These are phyloP conservation scores for Phytophthora europaea DNA, from an alignment of 352 stramenopile genomes.

Conservation along the genomic window DNA sequence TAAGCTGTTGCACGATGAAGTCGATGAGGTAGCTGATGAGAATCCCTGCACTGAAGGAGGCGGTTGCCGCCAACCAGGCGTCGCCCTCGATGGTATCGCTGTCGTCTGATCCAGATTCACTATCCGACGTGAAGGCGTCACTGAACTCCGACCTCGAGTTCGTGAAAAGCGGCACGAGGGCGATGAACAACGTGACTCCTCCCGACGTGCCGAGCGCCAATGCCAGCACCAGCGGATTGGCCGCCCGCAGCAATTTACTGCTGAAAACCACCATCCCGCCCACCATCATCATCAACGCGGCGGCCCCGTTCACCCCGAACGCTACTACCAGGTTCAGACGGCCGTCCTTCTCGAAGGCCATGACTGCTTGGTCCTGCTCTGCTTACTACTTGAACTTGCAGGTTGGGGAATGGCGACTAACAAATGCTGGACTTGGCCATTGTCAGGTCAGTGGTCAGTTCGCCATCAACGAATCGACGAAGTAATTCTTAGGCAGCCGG, in stretches of 20 bases:
- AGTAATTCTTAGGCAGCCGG: slow-evolving; percentile 1
- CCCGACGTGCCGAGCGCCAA: slow-evolving; percentile 59
- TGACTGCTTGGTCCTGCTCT: not conserved
- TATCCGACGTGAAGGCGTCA: slow-evolving; percentile 41
- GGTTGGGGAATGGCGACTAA: slow-evolving; percentile 25
- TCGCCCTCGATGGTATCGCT: slow-evolving; percentile 32
- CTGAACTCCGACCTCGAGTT: slow-evolving; percentile 38
- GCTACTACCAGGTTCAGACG: slow-evolving; percentile 10
- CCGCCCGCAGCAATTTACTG: slow-evolving; percentile 54
- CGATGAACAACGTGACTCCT: slow-evolving; percentile 78
- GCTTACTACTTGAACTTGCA: slow-evolving; percentile 9
- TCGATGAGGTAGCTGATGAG: slow-evolving; percentile 58
- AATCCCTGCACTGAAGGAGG: slow-evolving; percentile 88
- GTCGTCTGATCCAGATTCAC: slow-evolving; percentile 21
- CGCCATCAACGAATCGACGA: slow-evolving; percentile 5
- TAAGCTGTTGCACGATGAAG: slow-evolving; percentile 49
- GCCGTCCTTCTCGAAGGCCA: slow-evolving; percentile 27
- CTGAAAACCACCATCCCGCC: slow-evolving; percentile 67
- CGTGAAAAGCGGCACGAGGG: slow-evolving; percentile 70
- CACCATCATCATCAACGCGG: slow-evolving; percentile 59
- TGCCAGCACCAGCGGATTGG: slow-evolving; percentile 57
- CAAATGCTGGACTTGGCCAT: slow-evolving; percentile 8
- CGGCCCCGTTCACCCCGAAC: slow-evolving; percentile 50
- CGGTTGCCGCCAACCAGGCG: slow-evolving; percentile 81
- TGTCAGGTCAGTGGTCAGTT: slow-evolving; percentile 20